phyloP scores from a whole-genome alignment of 495 filamentous ascomycete species.

The Neurospora terricola region DNA sequence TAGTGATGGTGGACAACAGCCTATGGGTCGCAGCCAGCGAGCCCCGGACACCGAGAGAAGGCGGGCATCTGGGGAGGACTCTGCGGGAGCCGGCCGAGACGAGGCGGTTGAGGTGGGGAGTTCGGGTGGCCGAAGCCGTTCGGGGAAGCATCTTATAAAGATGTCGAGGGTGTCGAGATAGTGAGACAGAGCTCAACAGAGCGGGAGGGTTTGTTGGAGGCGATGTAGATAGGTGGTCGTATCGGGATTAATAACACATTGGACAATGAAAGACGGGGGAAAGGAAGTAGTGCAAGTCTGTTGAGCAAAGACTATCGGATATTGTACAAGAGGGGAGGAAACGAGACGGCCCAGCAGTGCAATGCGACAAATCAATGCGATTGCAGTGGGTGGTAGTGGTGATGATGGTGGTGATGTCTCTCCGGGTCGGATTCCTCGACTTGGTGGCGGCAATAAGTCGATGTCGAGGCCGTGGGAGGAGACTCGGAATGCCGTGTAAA shows the following conservation, averaged over 20 bases:
- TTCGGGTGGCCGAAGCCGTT: conserved; percentile 9
- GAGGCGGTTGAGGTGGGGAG: conserved; percentile 13
- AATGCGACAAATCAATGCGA: neutral
- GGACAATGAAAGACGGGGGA: conserved; percentile 3
- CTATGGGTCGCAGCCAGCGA: conserved; percentile 4
- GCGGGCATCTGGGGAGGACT: conserved; percentile 5
- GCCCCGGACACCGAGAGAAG: neutral
- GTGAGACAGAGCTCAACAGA: neutral
- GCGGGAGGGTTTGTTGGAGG: neutral
- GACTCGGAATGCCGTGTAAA: neutral
- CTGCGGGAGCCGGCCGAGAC: conserved; percentile 1
- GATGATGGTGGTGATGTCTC: neutral
- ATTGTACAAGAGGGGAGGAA: neutral
- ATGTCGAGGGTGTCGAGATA: conserved; percentile 1
- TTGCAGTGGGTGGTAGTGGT: neutral
- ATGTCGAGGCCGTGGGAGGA: neutral
- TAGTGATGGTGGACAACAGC: conserved; percentile 11
- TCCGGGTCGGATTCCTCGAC: neutral
- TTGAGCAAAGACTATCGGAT: neutral
- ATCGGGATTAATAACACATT: conserved; percentile 12
- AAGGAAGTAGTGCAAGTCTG: neutral
- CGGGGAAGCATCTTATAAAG: conserved; percentile 20
- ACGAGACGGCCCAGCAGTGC: neutral
- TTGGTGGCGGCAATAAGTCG: neutral
- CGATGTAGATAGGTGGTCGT: neutral